Evolutionary conservation across 495 filamentous ascomycete species (phyloP), one percentile per base, ranked within the genome.

Genomic region (Penicillium silybi): DNA sequence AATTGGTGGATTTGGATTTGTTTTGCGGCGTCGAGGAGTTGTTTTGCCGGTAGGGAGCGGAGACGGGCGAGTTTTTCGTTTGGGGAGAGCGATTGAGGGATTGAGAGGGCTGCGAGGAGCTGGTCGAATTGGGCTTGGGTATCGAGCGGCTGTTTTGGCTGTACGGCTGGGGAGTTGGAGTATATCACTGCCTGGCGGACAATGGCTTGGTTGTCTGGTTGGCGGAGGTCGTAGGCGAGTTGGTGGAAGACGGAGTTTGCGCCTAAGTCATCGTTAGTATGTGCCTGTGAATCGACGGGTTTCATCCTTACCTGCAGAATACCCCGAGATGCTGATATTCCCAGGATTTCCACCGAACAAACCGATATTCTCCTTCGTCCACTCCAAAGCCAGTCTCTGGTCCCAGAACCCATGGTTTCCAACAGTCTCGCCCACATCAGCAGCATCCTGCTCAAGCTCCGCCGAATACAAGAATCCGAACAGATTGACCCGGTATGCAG

Each of bases 361-460:
- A 18, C 62, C 67, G 40, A 83, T 78, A 59, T 86, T 84, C 29
- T 81, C 71, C 53, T 73, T 68, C 1, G 85, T 80, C 86, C 86
- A 89, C 65, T 85, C 75, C 18, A 89, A 67, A 40, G 81, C 66
- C 23, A 81, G 59, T 51, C 79, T 73, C 59, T 89, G 86, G 60
- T 90, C 86, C 69, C 80, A 82, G 55, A 90, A 73, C 5, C 86
- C 86, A 25, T 86, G 65, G 58, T 90, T 90, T 19, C 86, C 71
- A 3, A 62, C 57, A 6, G 66, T 63, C 20, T 76, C 69, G 0
- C 54, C 53, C 2, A 53, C 62, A 13, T 78, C 27, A 0, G 80
- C 80, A 16, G 81, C 78, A 47, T 81, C 77, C 2, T 77, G 74
- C 13, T 75, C 73, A 19, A 83, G 23, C 55, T 76, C 75, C 2